phyloP scores from a whole-genome alignment of 306 rosid species.

The Neltuma alba region DNA sequence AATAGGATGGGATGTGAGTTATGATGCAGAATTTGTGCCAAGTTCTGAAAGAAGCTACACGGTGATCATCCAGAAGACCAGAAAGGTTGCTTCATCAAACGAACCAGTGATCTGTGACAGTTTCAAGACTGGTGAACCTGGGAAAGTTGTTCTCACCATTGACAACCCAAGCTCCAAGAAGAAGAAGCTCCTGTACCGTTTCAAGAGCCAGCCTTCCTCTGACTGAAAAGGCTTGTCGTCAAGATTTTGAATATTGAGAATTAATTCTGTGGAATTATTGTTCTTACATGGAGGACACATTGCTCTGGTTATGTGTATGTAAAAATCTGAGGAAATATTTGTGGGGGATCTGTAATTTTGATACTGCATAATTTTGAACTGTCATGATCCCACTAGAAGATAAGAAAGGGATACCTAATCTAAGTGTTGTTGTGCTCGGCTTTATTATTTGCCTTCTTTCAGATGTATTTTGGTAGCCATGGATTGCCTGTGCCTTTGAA shows the following conservation, averaged over 20 bases:
- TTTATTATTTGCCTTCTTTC: conserved; percentile 7
- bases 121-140: conserved; percentile 62
- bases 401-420: conserved; percentile 1
- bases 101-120: conserved; percentile 56
- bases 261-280: conserved; percentile 30
- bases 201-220: conserved; percentile 57
- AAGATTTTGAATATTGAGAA: too few species aligned
- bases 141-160: conserved; percentile 69
- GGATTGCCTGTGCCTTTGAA: not conserved
- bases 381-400: conserved; percentile 30
- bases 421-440: not conserved
- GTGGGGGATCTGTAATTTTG: conserved; percentile 20
- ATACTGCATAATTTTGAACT: conserved; percentile 23
- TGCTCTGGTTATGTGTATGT: conserved; percentile 23
- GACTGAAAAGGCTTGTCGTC: conserved; percentile 25
- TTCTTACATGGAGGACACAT: conserved; percentile 29
- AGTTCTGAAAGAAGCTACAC: conserved; percentile 64
- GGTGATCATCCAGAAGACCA: conserved; percentile 65
- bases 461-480: not conserved
- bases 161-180: conserved; percentile 69
- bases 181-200: conserved; percentile 79
- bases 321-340: conserved; percentile 39
- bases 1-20: conserved; percentile 78
- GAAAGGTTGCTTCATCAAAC: conserved; percentile 53
- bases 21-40: conserved; percentile 78